Base-by-base conservation (phyloP, 2,329 filamentous ascomycete species). In the Paradendryphiella salina region DNA sequence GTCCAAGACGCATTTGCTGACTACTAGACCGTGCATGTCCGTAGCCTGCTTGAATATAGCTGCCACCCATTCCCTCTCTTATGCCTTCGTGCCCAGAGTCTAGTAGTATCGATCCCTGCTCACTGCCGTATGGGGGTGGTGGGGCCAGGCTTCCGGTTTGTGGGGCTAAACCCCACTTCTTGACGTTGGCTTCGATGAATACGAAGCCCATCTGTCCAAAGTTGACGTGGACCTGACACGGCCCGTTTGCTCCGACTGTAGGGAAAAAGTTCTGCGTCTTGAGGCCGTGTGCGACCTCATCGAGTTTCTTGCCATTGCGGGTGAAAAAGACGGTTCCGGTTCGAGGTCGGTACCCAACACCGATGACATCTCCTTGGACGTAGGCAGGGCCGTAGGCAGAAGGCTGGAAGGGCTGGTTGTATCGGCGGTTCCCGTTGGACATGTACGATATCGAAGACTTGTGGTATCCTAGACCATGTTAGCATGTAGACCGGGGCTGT, bases 121-220 rank as follows among this genome's bases (percentile, higher is more conserved):
- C 94, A 56, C 90, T 96, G 39, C 94, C 94, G 70, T 99, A 99
- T 1, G 94, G 94, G 42, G 94, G 94, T 35, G 94, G 94, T 13
- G 94, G 94, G 21, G 94, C 94, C 52, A 99, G 80, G 66, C 90
- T 96, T 52, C 94, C 94, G 1, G 90, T 96, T 82, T 95, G 95
- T 4, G 94, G 94, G 39, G 94, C 94, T 47, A 99, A 79, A 1
- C 94, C 94, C 94, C 94, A 99, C 80, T 97, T 99, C 84, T 99
- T 99, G 54, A 99, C 94, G 67, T 99, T 99, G 56, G 93, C 94
- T 75, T 99, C 94, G 64, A 99, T 97, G 69, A 97, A 99, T 40
- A 99, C 94, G 69, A 97, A 99, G 28, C 94, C 94, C 68, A 94
- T 90, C 72, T 99, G 94, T 6, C 94, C 94, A 72, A 99, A 95